A percentile compares a stretch with the other conserved stretches of the same genome.
These are phyloP conservation scores for Stephania cephalantha DNA, from an alignment of 164 flowering plant genomes.

Conservation along the genomic window DNA sequence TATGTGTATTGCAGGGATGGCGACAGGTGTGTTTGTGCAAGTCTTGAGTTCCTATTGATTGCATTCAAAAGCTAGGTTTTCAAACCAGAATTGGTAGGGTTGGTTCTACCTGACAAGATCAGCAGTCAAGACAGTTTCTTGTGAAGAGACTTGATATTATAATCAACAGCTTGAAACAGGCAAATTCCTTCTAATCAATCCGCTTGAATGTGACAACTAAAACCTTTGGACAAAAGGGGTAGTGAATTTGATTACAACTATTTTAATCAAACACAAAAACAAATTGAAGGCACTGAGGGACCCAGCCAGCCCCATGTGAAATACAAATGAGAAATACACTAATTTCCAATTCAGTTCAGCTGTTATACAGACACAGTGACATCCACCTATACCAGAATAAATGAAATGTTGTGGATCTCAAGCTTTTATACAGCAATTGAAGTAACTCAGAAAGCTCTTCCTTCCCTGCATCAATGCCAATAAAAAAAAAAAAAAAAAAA, in stretches of 20 bases:
- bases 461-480: constrained; percentile 10
- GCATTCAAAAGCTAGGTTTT: too few species aligned
- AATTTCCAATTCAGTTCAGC: background rate
- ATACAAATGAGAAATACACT: background rate
- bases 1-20: too few species aligned
- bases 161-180: background rate
- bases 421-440: constrained; percentile 22
- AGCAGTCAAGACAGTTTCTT: too few species aligned
- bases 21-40: too few species aligned
- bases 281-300: background rate
- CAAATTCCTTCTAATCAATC: background rate
- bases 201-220: background rate
- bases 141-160: too few species aligned
- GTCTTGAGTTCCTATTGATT: too few species aligned
- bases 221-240: background rate
- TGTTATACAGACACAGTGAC: background rate
- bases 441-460: constrained; percentile 17
- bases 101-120: too few species aligned
- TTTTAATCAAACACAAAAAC: background rate
- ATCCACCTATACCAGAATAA: background rate
- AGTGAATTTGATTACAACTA: background rate
- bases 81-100: too few species aligned
- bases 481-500: too few species aligned
- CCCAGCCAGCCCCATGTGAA: background rate
- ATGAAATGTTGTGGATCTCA: background rate